A percentile compares a stretch with the other conserved stretches of the same genome.
Evolutionary conservation across 2,329 filamentous ascomycete species (phyloP).

Genomic region (Fusarium sp.): DNA sequence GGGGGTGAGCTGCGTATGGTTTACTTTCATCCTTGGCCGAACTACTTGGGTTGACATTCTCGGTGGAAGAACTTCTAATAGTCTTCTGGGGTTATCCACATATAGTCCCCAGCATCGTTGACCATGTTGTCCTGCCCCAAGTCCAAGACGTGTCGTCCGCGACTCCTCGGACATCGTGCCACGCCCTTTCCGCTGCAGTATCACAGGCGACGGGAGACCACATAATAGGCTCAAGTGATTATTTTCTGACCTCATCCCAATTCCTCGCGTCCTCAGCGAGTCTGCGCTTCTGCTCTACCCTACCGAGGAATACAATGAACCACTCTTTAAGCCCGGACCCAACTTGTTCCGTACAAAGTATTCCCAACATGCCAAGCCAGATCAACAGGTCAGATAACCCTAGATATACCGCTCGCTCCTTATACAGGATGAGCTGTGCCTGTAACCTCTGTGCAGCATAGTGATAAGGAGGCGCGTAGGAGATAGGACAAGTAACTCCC

Average conservation of each 20-base stretch:
- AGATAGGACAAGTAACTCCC: neutral
- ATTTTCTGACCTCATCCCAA: neutral
- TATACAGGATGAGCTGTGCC: neutral
- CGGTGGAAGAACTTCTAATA: too few relatives aligned
- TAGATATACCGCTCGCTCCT: neutral
- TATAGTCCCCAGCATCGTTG: neutral
- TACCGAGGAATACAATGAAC: neutral
- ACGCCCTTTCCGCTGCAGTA: neutral
- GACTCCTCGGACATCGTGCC: neutral
- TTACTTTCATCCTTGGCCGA: neutral
- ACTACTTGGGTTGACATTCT: neutral
- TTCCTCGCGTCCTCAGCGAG: fast-evolving
- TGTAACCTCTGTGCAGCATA: neutral
- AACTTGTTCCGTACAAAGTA: neutral
- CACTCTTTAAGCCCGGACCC: neutral
- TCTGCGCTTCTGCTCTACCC: neutral
- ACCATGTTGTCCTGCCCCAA: neutral
- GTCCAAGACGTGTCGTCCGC: neutral
- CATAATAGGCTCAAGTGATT: neutral
- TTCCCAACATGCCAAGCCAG: neutral
- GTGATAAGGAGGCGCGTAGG: neutral
- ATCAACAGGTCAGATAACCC: neutral
- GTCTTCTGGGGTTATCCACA: neutral
- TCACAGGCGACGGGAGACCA: neutral
- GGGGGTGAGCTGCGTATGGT: too few relatives aligned